These are phyloP conservation scores for Oryza rufipogon DNA, from an alignment of 176 grass and related monocot genomes.

Conservation along the genomic window DNA sequence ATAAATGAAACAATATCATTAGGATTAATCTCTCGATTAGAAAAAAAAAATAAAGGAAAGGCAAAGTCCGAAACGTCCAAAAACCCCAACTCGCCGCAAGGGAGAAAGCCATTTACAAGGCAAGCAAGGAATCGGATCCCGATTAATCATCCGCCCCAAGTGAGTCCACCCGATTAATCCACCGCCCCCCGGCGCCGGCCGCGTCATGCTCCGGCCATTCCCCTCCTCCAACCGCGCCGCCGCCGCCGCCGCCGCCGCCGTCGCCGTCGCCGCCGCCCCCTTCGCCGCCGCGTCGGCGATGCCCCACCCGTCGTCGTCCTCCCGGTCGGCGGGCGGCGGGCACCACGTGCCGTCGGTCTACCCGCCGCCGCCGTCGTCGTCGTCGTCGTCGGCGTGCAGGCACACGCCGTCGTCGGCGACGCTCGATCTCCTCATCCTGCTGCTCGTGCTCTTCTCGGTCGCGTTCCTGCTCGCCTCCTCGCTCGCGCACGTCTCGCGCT, in stretches of 20 bases:
- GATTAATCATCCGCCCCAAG: constrained; percentile 23
- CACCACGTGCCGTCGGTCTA: constrained; percentile 38
- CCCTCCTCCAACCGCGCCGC: constrained; percentile 32
- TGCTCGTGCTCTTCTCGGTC: constrained; percentile 78
- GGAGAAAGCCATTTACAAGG: constrained; percentile 47
- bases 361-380: not conserved
- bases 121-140: constrained; percentile 60
- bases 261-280: not conserved
- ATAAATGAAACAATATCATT: not conserved
- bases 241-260: constrained; percentile 8
- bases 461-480: constrained; percentile 81
- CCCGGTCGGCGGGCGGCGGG: constrained; percentile 37
- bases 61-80: constrained; percentile 23
- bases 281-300: constrained; percentile 38
- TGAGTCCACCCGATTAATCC: constrained; percentile 16
- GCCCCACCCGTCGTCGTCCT: constrained; percentile 31
- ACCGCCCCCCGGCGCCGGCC: constrained; percentile 23
- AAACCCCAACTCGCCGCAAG: constrained; percentile 33
- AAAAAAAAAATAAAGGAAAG: not conserved
- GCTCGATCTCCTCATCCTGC: constrained; percentile 90
- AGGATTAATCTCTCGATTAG: not conserved
- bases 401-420: constrained; percentile 82
- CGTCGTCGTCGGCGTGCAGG: constrained; percentile 54
- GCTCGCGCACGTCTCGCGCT: constrained; percentile 66
- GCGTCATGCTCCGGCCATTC: constrained; percentile 68